Base-by-base conservation (phyloP, 345 rosid genomes). In the Populus pruinosa region DNA sequence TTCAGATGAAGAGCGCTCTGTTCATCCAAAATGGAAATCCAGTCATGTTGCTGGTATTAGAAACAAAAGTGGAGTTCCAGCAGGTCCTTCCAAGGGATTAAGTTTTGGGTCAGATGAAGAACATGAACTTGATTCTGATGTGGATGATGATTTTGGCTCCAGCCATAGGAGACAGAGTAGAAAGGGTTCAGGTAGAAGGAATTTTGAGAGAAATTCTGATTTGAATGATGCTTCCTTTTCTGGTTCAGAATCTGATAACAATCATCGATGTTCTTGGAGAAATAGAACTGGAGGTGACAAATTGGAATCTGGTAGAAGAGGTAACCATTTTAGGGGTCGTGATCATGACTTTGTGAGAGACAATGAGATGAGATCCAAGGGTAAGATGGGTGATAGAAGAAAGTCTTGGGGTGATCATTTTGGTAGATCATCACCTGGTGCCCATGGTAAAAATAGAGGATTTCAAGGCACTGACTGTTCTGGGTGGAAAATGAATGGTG, bases 71-170 rank as follows among this genome's bases (percentile, higher is more conserved):
- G 77, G 83, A 77, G 79, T 82, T 76, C 73, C 87, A 80, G 77
- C 81, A 10, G 82, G 85, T 17, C 78, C 82, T 55, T 74, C 86
- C 9, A 89, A 77, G 78, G 79, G 89, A 59, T 70, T 86, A 53
- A 91, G 88, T 75, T 89, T 85, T 81, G 98, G 94, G 79, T 92
- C 96, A 2, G 96, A 92, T 49, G 92, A 89, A 39, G 94, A 89
- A 53, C 79, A 81, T 68, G 90, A 82, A 31, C 79, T 83, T 6
- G 82, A 80, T 80, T 93, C 96, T 36, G 99, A 90, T 81, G 70
- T 67, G 43, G 91, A 90, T 74, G 89, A 87, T 31, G 83, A 85
- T 55, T 81, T 76, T 18, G 72, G 77, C 25, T 79, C 83, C 56
- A 81, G 80, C 62, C 69, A 70, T 61, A 70, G 79, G 77, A 86